Percentiles rank a stretch among this genome's conserved stretches.
phyloP scores from a whole-genome alignment of 345 rosid genomes.

The Linum trigynum region DNA sequence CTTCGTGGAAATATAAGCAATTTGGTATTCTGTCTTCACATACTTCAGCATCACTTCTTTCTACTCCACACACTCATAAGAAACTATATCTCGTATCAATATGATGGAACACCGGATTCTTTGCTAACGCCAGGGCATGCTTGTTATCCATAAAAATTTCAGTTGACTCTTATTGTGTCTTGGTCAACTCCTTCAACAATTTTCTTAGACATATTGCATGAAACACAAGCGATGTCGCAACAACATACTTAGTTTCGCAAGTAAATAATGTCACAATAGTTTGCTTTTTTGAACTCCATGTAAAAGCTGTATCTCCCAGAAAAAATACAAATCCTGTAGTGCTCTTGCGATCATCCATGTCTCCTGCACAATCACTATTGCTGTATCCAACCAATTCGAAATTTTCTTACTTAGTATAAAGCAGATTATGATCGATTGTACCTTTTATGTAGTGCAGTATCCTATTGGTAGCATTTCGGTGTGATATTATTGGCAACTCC shows the following conservation, averaged over 20 bases:
- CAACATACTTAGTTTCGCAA: slow-evolving; percentile 3
- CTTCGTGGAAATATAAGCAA: too few relatives aligned
- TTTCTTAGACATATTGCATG: slow-evolving; percentile 5
- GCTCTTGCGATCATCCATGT: neutral
- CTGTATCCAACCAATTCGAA: neutral
- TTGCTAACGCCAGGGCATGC: too few relatives aligned
- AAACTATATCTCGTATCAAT: too few relatives aligned
- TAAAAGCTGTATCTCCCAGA: neutral
- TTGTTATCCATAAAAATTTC: neutral
- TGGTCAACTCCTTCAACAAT: neutral
- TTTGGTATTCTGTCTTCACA: too few relatives aligned
- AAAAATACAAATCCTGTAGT: neutral
- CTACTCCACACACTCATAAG: too few relatives aligned
- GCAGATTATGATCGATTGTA: neutral
- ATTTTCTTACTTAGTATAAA: neutral
- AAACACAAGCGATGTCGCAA: neutral
- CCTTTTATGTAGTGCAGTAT: slow-evolving; percentile 1
- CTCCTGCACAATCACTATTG: slow-evolving; percentile 1
- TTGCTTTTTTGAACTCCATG: slow-evolving; percentile 2
- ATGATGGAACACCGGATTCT: too few relatives aligned
- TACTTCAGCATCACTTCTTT: too few relatives aligned
- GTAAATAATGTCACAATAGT: neutral
- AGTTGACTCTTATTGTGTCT: neutral
- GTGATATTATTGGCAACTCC: neutral
- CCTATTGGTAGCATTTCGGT: neutral